Conservation (phyloP, 2,329 filamentous ascomycete genomes). For the Cercospora sesami region DNA sequence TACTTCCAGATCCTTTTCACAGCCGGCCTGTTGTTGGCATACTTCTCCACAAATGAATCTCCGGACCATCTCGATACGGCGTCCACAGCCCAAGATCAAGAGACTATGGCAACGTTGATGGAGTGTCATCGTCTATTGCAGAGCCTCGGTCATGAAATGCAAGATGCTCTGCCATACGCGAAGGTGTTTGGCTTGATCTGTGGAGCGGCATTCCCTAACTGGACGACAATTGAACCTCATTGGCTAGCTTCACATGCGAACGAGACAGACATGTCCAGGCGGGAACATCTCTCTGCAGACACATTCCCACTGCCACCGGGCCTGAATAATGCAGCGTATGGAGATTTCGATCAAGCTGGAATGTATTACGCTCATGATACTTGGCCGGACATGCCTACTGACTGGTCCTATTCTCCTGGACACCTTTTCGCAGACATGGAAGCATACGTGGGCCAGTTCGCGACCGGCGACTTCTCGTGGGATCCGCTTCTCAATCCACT, state of each 20-base stretch:
- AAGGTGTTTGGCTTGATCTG: slow-evolving; percentile 13
- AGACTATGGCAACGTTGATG: background rate
- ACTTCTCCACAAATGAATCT: background rate
- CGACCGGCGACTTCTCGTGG: slow-evolving; percentile 13
- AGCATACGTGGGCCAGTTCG: slow-evolving; percentile 16
- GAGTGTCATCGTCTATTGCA: slow-evolving; percentile 4
- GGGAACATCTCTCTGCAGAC: background rate
- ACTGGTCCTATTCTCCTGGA: slow-evolving; percentile 18
- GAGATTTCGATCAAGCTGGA: background rate
- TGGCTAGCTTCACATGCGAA: background rate
- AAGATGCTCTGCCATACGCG: slow-evolving; percentile 11
- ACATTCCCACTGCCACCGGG: background rate
- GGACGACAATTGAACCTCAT: slow-evolving; percentile 3
- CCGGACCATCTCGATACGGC: background rate
- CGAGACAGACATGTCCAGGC: background rate
- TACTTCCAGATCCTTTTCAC: slow-evolving; percentile 54
- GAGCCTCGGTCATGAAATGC: slow-evolving; percentile 9
- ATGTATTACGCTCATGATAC: background rate
- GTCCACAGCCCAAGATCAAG: background rate
- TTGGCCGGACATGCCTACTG: background rate
- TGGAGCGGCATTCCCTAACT: slow-evolving; percentile 3
- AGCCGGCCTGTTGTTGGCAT: slow-evolving; percentile 39
- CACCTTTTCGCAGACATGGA: slow-evolving; percentile 17
- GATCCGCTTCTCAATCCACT: slow-evolving; percentile 11
- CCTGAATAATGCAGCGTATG: background rate